phyloP scores from a whole-genome alignment of 441 rosid genomes.

The Populus hybrid region DNA sequence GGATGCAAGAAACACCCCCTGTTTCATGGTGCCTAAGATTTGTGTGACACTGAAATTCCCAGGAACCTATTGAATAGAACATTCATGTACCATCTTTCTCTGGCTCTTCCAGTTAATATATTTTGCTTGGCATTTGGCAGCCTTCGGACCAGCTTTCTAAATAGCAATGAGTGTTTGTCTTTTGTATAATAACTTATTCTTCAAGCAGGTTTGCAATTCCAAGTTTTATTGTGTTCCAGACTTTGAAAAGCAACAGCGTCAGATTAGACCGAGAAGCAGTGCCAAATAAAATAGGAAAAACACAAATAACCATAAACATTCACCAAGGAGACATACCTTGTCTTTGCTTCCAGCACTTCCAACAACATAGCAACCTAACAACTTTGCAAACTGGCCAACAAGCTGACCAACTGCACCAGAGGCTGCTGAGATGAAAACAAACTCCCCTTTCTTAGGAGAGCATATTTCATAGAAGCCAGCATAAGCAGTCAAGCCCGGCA shows the following conservation, averaged over 20 bases:
- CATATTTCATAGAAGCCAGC: constrained; percentile 72
- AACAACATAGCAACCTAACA: constrained; percentile 74
- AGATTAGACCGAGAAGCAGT: neutral
- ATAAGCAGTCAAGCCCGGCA: constrained; percentile 87
- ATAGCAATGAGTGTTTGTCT: neutral
- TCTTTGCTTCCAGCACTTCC: constrained; percentile 72
- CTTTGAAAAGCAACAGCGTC: neutral
- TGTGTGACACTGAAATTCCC: neutral
- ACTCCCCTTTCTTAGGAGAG: constrained; percentile 62
- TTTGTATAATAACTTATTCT: neutral
- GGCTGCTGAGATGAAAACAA: constrained; percentile 72
- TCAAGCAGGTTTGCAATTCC: neutral
- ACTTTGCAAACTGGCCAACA: constrained; percentile 80
- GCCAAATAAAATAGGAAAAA: neutral
- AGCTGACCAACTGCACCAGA: constrained; percentile 32
- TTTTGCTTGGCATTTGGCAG: neutral
- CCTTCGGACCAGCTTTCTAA: neutral
- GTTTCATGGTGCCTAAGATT: neutral
- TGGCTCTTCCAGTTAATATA: neutral
- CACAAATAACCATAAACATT: neutral
- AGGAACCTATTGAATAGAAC: neutral
- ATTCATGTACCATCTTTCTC: neutral
- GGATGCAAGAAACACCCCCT: neutral
- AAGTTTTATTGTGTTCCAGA: neutral
- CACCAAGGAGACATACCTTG: constrained; percentile 35